phyloP scores from a whole-genome alignment of 345 rosid species.

The Boechera stricta region DNA sequence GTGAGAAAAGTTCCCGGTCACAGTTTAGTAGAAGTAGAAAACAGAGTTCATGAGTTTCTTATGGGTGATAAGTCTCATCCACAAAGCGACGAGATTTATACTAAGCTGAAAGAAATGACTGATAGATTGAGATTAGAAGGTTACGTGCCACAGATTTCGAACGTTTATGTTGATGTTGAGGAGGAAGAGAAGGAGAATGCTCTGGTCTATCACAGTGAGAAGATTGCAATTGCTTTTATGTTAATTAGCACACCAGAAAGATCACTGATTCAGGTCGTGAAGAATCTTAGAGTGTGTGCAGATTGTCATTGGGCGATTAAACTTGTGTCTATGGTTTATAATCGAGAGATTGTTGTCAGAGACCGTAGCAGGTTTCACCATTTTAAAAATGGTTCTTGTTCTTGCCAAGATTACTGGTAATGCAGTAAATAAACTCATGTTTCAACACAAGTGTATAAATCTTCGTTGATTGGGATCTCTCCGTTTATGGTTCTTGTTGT shows the following conservation, averaged over 20 bases:
- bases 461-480: neutral
- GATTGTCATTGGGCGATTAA: slow-evolving; percentile 87
- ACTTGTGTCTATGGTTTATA: slow-evolving; percentile 69
- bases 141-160: slow-evolving; percentile 58
- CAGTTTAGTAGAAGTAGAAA: slow-evolving; percentile 81
- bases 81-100: slow-evolving; percentile 57
- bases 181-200: slow-evolving; percentile 84
- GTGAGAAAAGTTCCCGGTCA: slow-evolving; percentile 74
- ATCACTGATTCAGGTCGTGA: slow-evolving; percentile 63
- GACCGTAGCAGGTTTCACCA: slow-evolving; percentile 89
- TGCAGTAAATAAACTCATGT: neutral
- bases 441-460: neutral
- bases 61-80: slow-evolving; percentile 73
- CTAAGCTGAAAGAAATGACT: slow-evolving; percentile 63
- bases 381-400: slow-evolving; percentile 70
- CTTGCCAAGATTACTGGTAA: slow-evolving; percentile 77
- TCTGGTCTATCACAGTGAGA: slow-evolving; percentile 79
- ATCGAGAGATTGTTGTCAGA: slow-evolving; percentile 72
- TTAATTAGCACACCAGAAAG: slow-evolving; percentile 61
- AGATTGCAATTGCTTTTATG: slow-evolving; percentile 84
- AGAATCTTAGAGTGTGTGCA: slow-evolving; percentile 82
- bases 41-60: slow-evolving; percentile 64
- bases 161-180: slow-evolving; percentile 74
- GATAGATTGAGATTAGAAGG: slow-evolving; percentile 64
- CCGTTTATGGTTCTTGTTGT: neutral